Percentiles rank a stretch among this genome's conserved stretches.
Conservation (phyloP, 2,329 filamentous ascomycete genomes). For the Pestalotiopsis sp. region DNA sequence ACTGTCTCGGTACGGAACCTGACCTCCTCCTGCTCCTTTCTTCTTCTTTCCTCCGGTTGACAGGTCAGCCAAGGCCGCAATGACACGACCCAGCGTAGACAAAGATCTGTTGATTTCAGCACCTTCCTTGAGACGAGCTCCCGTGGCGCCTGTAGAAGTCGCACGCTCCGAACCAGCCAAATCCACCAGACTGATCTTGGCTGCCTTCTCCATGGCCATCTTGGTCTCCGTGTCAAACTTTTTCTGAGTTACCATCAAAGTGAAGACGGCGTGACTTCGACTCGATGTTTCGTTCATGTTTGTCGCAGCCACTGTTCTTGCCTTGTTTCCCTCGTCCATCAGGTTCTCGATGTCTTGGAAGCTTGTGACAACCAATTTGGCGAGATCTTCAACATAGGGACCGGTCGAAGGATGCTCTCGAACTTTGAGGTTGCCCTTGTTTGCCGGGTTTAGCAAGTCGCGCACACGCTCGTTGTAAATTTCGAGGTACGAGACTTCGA, state of each 20-base stretch:
- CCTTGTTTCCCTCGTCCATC: conserved; percentile 99
- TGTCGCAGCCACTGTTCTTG: conserved; percentile 93
- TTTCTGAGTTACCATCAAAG: conserved; percentile 93
- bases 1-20: conserved; percentile 97
- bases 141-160: conserved; percentile 94
- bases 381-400: conserved; percentile 96
- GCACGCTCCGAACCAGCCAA: conserved; percentile 96
- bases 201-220: conserved; percentile 97
- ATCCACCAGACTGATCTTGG: conserved; percentile 97
- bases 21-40: conserved; percentile 56
- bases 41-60: conserved; percentile 85
- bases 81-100: conserved; percentile 95
- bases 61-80: conserved; percentile 90
- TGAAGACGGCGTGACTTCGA: conserved; percentile 98
- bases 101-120: conserved; percentile 98
- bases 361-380: conserved; percentile 89
- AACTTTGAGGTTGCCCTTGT: conserved; percentile 95
- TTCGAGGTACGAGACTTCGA: conserved; percentile 97
- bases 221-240: conserved; percentile 88
- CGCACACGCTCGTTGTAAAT: conserved; percentile 99
- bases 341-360: conserved; percentile 96
- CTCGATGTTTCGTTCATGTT: conserved; percentile 99
- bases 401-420: conserved; percentile 97
- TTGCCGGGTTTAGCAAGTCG: conserved; percentile 91
- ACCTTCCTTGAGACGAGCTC: conserved; percentile 92